A percentile compares a stretch with the other conserved stretches of the same genome.
Conservation (phyloP, 2,329 filamentous ascomycete genomes). For the Exophiala sp. region DNA sequence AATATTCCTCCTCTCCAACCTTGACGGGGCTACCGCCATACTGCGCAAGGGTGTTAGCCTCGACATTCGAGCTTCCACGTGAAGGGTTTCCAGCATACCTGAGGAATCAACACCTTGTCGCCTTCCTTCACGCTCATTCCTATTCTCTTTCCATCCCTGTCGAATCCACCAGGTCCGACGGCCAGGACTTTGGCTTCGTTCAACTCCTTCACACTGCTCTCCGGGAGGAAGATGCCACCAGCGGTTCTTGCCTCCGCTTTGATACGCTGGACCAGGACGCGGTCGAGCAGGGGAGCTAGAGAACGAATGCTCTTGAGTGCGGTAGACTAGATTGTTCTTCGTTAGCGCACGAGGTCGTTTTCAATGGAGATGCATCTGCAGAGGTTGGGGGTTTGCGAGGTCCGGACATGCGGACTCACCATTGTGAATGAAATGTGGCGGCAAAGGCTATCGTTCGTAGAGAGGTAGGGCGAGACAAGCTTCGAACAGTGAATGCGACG, state of each 20-base stretch:
- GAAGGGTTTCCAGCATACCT: constrained; percentile 56
- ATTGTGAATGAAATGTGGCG: constrained; percentile 7
- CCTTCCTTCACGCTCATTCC: constrained; percentile 77
- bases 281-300: constrained; percentile 93
- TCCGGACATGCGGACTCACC: constrained; percentile 8
- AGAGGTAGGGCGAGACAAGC: neutral
- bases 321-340: constrained; percentile 22
- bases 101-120: constrained; percentile 92
- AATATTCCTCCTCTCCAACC: constrained; percentile 95
- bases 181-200: constrained; percentile 97
- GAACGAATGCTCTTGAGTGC: constrained; percentile 92
- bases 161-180: constrained; percentile 82
- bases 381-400: neutral
- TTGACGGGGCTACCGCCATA: constrained; percentile 94
- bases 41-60: constrained; percentile 46
- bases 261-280: constrained; percentile 94
- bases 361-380: neutral
- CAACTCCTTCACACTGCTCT: constrained; percentile 94
- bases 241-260: constrained; percentile 97
- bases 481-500: neutral
- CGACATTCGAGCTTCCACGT: neutral
- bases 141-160: constrained; percentile 85
- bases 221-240: constrained; percentile 94
- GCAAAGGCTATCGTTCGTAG: neutral
- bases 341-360: neutral